These are phyloP conservation scores for Cystobasidium tubakii DNA, from an alignment of 768 basidiomycete species.

Conservation along the genomic window DNA sequence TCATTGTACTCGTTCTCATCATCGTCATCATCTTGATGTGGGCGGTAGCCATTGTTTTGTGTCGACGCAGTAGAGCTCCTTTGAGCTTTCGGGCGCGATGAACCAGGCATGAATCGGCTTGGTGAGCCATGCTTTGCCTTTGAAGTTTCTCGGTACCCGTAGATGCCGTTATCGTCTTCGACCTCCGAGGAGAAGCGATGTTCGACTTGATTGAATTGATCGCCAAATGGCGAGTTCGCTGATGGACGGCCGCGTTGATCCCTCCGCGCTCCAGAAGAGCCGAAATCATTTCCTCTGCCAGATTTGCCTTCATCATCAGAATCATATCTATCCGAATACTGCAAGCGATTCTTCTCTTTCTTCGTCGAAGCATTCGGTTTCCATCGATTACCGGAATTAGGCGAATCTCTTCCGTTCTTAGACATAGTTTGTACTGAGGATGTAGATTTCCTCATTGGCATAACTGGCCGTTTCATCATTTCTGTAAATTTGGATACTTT, in stretches of 20 bases:
- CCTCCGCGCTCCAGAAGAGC: background rate
- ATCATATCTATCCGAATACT: background rate
- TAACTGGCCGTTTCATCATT: constrained; percentile 29
- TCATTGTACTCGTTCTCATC: constrained; percentile 2
- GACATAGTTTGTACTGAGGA: constrained; percentile 3
- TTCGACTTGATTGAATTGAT: constrained; percentile 13
- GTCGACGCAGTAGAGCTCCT: constrained; percentile 5
- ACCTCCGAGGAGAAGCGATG: background rate
- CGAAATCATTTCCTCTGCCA: constrained; percentile 11
- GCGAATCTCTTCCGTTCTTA: background rate
- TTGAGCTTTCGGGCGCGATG: background rate
- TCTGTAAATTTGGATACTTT: constrained; percentile 10
- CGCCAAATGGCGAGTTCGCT: constrained; percentile 5
- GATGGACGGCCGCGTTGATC: background rate
- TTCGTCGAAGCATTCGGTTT: background rate
- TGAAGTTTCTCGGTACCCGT: background rate
- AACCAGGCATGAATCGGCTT: background rate
- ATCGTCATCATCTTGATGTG: constrained; percentile 5
- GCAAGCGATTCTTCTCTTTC: constrained; percentile 2
- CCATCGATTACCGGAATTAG: background rate
- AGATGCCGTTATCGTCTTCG: background rate
- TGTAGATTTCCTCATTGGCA: constrained; percentile 22
- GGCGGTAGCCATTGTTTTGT: background rate
- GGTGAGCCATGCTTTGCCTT: background rate
- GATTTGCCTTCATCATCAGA: background rate